phyloP scores from a whole-genome alignment of 495 filamentous ascomycete species.

The Talaromyces stipitatus region DNA sequence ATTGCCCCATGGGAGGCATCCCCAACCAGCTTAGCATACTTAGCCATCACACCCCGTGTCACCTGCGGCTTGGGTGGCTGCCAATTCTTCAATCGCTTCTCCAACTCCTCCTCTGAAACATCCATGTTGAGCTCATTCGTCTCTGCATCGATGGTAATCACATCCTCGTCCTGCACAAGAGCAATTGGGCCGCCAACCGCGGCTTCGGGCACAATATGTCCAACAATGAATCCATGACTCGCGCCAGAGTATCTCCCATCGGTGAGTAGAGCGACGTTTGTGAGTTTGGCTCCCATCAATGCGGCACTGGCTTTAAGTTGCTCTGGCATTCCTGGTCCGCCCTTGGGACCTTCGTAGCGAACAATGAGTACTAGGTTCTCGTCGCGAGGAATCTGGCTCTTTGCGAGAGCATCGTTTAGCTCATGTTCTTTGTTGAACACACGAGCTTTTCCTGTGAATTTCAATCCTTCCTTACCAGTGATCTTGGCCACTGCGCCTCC shows the following conservation, averaged over 20 bases:
- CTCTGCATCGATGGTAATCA: conserved; percentile 80
- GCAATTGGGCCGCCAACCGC: conserved; percentile 76
- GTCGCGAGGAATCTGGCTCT: conserved; percentile 61
- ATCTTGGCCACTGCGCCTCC: conserved; percentile 95
- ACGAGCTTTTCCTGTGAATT: conserved; percentile 72
- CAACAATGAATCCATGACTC: conserved; percentile 91
- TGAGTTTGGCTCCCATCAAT: conserved; percentile 86
- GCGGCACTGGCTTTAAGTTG: conserved; percentile 83
- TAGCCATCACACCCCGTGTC: conserved; percentile 82
- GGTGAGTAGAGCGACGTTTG: conserved; percentile 85
- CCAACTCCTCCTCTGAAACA: conserved; percentile 67
- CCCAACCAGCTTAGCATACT: conserved; percentile 72
- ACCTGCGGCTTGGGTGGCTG: conserved; percentile 62
- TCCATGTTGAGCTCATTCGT: conserved; percentile 69
- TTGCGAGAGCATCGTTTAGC: conserved; percentile 67
- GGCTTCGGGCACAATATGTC: conserved; percentile 91
- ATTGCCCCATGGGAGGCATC: conserved; percentile 66
- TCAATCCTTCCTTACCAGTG: conserved; percentile 86
- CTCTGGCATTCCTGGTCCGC: conserved; percentile 98
- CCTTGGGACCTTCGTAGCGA: conserved; percentile 91
- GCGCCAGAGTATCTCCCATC: conserved; percentile 91
- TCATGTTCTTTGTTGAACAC: conserved; percentile 88
- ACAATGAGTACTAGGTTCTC: conserved; percentile 91
- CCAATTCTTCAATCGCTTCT: conserved; percentile 61
- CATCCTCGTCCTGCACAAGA: conserved; percentile 71